Evolutionary conservation across 2,329 filamentous ascomycete species (phyloP).

Genomic region (Colletotrichum sp.): DNA sequence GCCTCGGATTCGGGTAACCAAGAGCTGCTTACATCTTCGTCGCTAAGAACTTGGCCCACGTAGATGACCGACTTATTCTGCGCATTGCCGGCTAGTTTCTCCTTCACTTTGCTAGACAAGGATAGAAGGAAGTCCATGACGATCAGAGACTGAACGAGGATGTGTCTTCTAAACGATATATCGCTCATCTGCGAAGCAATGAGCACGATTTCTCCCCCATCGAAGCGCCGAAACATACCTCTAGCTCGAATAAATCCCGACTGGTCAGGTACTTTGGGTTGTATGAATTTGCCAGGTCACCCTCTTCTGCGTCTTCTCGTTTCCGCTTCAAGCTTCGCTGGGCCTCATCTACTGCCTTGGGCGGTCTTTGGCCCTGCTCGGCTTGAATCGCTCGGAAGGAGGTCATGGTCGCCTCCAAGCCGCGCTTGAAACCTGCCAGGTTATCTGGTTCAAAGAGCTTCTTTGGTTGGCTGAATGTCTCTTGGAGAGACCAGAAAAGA

Average conservation of each 20-base stretch:
- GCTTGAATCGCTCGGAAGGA: constrained; percentile 59
- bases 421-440: constrained; percentile 82
- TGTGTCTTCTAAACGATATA: constrained; percentile 90
- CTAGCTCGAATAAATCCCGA: constrained; percentile 91
- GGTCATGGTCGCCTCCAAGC: constrained; percentile 69
- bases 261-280: constrained; percentile 99
- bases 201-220: constrained; percentile 24
- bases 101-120: constrained; percentile 80
- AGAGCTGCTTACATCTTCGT: constrained; percentile 75
- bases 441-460: constrained; percentile 75
- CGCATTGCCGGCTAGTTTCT: constrained; percentile 70
- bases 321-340: constrained; percentile 76
- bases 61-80: constrained; percentile 91
- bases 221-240: constrained; percentile 62
- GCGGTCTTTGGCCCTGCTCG: constrained; percentile 47
- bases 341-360: constrained; percentile 66
- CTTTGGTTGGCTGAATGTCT: constrained; percentile 89
- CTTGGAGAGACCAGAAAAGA: constrained; percentile 91
- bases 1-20: background rate
- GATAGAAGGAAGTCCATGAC: constrained; percentile 95
- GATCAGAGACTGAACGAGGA: constrained; percentile 94
- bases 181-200: constrained; percentile 75
- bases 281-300: constrained; percentile 73
- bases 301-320: constrained; percentile 54
- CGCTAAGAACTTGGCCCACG: constrained; percentile 72